Conservation (phyloP, 2,329 filamentous ascomycete species). For the Coniochaeta sp. region DNA sequence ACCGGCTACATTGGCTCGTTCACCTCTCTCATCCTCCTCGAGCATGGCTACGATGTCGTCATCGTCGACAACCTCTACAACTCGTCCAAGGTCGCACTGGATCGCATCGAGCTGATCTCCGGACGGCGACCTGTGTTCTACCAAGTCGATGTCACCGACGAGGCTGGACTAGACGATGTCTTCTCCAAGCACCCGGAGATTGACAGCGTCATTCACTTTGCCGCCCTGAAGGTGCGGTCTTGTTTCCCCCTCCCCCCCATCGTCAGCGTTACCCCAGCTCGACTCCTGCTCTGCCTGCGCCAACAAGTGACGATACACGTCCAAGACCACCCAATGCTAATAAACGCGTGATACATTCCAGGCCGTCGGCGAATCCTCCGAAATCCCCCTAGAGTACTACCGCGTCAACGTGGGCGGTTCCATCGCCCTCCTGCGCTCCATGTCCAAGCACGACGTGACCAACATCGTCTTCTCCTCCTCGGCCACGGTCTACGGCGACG, state of each 20-base stretch:
- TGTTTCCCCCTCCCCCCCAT: neutral
- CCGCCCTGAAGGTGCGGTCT: conserved; percentile 75
- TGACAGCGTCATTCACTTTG: conserved; percentile 98
- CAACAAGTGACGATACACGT: neutral
- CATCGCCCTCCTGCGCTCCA: conserved; percentile 76
- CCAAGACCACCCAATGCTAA: too few species aligned
- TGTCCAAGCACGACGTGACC: conserved; percentile 83
- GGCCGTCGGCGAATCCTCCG: conserved; percentile 92
- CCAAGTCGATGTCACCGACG: conserved; percentile 82
- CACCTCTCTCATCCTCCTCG: conserved; percentile 83
- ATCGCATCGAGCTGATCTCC: conserved; percentile 89
- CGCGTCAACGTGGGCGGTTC: conserved; percentile 92
- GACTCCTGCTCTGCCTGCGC: neutral
- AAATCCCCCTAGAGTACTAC: conserved; percentile 97
- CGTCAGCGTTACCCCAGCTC: neutral
- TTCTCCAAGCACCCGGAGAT: conserved; percentile 87
- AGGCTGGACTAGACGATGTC: conserved; percentile 74
- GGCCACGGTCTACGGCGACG: conserved; percentile 96
- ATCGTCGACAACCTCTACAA: conserved; percentile 97
- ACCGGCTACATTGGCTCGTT: conserved; percentile 99
- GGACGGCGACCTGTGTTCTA: conserved; percentile 83
- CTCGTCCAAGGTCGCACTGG: conserved; percentile 82
- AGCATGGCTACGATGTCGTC: conserved; percentile 93
- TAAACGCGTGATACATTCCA: conserved; percentile 26
- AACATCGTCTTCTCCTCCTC: conserved; percentile 99